Conservation (phyloP, 2,329 filamentous ascomycete genomes). For the Penicillium sp. region DNA sequence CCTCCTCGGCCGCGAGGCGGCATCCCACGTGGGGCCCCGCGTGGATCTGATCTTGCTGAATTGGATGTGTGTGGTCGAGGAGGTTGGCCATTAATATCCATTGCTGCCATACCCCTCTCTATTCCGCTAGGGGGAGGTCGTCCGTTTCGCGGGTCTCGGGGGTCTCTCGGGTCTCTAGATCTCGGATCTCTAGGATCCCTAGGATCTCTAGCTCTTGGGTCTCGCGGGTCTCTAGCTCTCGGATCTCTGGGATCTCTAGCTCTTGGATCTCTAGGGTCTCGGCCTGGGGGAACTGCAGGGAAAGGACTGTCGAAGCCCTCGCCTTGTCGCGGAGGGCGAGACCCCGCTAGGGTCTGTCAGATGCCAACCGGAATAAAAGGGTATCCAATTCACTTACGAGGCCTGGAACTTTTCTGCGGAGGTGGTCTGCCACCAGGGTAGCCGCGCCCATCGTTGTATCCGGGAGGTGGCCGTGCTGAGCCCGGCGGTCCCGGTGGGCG, state of each 20-base stretch:
- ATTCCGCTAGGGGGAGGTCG: slow-evolving; percentile 33
- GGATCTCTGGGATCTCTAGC: neutral
- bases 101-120: slow-evolving; percentile 41
- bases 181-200: neutral
- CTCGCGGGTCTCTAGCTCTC: slow-evolving; percentile 19
- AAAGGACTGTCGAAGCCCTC: slow-evolving; percentile 54
- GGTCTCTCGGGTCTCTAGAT: slow-evolving; percentile 17
- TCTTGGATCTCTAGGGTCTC: slow-evolving; percentile 7
- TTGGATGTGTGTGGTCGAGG: slow-evolving; percentile 43
- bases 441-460: slow-evolving; percentile 26
- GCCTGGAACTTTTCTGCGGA: slow-evolving; percentile 31
- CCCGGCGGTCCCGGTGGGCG: slow-evolving; percentile 31
- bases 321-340: slow-evolving; percentile 33
- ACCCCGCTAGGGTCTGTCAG: slow-evolving; percentile 8
- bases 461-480: slow-evolving; percentile 28
- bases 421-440: slow-evolving; percentile 31
- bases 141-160: slow-evolving; percentile 28
- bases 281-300: slow-evolving; percentile 39
- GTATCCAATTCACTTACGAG: slow-evolving; percentile 29
- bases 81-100: slow-evolving; percentile 37
- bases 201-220: slow-evolving; percentile 27
- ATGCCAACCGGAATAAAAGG: neutral
- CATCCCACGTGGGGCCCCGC: slow-evolving; percentile 27
- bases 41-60: slow-evolving; percentile 32
- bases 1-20: slow-evolving; percentile 25